Percentiles rank a stretch among this genome's conserved stretches.
Evolutionary conservation across 352 stramenopile species (phyloP).

Genomic region (Pythium oligandrum): DNA sequence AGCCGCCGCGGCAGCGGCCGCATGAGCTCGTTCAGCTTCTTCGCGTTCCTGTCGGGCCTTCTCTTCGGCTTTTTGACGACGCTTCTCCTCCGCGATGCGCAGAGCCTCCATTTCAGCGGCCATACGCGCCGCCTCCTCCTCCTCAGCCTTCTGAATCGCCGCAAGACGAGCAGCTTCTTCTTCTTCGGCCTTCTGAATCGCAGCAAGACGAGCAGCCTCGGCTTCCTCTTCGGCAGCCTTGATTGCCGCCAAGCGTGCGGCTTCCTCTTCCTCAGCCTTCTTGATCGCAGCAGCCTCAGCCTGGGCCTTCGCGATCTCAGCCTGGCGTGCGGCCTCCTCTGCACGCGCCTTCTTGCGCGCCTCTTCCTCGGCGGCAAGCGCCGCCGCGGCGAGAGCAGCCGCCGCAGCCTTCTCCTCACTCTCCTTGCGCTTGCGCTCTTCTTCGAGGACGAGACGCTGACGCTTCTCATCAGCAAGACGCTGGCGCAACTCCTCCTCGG

Average conservation of each 20-base stretch:
- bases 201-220: constrained; percentile 15
- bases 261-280: constrained; percentile 3
- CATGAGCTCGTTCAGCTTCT: constrained; percentile 36
- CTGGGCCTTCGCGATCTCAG: constrained; percentile 20
- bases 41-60: constrained; percentile 21
- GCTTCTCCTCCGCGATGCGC: constrained; percentile 19
- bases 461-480: constrained; percentile 46
- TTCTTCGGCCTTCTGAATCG: background rate
- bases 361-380: constrained; percentile 33
- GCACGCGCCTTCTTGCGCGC: constrained; percentile 27
- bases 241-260: constrained; percentile 11
- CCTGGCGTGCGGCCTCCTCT: constrained; percentile 19
- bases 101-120: constrained; percentile 12
- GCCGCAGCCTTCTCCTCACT: constrained; percentile 16
- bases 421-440: constrained; percentile 8
- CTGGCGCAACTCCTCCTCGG: constrained; percentile 48
- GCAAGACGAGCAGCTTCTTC: constrained; percentile 10
- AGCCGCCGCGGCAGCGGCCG: constrained; percentile 35
- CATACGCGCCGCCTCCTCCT: constrained; percentile 17
- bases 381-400: constrained; percentile 21
- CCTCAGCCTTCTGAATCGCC: constrained; percentile 6
- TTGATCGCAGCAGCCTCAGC: constrained; percentile 14
- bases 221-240: constrained; percentile 8
- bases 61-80: constrained; percentile 12
- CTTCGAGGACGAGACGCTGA: constrained; percentile 11